Conservation (phyloP, 2,329 filamentous ascomycete species). For the Fonsecaea nubica region DNA sequence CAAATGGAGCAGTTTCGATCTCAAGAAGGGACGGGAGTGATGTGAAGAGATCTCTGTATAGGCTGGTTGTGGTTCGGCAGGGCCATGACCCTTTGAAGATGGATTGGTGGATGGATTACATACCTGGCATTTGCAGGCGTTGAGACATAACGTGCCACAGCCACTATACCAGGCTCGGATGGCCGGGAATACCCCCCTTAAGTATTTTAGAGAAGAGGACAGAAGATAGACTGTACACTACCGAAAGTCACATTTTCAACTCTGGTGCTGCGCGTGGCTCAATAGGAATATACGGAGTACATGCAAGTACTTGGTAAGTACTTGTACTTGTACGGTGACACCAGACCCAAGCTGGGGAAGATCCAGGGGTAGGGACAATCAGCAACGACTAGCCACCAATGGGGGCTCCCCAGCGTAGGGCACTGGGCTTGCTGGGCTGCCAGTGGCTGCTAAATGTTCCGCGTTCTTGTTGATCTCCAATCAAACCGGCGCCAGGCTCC, state of each 20-base stretch:
- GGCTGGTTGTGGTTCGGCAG: background rate
- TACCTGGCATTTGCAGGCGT: constrained; percentile 16
- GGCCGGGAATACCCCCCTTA: constrained; percentile 17
- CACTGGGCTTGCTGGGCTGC: background rate
- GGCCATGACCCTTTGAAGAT: background rate
- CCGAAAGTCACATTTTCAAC: constrained; percentile 21
- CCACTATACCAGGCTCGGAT: constrained; percentile 1
- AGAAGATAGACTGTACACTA: constrained; percentile 30
- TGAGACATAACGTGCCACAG: constrained; percentile 9
- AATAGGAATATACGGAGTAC: no score
- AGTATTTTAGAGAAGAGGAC: constrained; percentile 14
- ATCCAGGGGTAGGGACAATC: constrained; percentile 29
- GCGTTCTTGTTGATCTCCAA: constrained; percentile 29
- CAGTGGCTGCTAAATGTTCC: constrained; percentile 9
- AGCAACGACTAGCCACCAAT: constrained; percentile 2
- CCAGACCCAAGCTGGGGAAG: constrained; percentile 26
- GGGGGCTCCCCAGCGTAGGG: background rate
- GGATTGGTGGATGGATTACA: constrained; percentile 6
- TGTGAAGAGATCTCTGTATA: constrained; percentile 30
- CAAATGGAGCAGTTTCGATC: constrained; percentile 66
- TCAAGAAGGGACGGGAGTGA: constrained; percentile 30
- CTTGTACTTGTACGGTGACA: background rate
- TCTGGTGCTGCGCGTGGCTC: background rate
- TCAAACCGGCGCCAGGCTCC: constrained; percentile 18
- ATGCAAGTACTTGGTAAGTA: no score